Percentiles rank a stretch among this genome's conserved stretches.
Conservation (phyloP, 371 early-diverging fungal species). For the Circinella umbellata region DNA sequence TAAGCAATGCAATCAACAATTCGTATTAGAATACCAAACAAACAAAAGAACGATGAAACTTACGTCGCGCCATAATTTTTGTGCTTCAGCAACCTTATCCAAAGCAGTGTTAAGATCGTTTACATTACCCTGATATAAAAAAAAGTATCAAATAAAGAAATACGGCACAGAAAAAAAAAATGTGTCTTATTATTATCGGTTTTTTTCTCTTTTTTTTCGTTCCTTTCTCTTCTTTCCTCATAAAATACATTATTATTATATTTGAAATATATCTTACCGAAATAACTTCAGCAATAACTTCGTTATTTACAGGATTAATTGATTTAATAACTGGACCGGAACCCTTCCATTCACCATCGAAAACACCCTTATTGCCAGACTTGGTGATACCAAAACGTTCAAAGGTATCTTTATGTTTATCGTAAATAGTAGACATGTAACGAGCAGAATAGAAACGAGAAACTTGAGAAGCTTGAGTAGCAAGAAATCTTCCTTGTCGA, state of each 20-base stretch:
- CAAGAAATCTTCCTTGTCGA: slow-evolving; percentile 5
- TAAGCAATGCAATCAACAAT: not conserved
- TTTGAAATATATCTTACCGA: slow-evolving; percentile 52
- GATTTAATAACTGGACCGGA: slow-evolving; percentile 78
- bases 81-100: slow-evolving; percentile 64
- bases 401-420: slow-evolving; percentile 57
- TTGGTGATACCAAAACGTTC: slow-evolving; percentile 70
- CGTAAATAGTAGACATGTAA: slow-evolving; percentile 42
- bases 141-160: not conserved
- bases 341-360: slow-evolving; percentile 89
- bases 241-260: not conserved
- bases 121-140: slow-evolving; percentile 41
- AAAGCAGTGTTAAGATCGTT: slow-evolving; percentile 54
- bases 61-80: slow-evolving; percentile 75
- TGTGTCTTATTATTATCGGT: too few relatives aligned
- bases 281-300: slow-evolving; percentile 83
- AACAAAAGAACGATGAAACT: not conserved
- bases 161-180: too few relatives aligned
- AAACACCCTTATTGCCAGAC: slow-evolving; percentile 85
- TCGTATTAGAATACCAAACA: not conserved
- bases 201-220: too few relatives aligned
- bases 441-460: slow-evolving; percentile 17
- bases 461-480: slow-evolving; percentile 2
- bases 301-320: slow-evolving; percentile 87
- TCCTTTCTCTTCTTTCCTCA: too few relatives aligned